Evolutionary conservation across 83 land plant genomes (phyloP).

Genomic region (Picea engelmannii): DNA sequence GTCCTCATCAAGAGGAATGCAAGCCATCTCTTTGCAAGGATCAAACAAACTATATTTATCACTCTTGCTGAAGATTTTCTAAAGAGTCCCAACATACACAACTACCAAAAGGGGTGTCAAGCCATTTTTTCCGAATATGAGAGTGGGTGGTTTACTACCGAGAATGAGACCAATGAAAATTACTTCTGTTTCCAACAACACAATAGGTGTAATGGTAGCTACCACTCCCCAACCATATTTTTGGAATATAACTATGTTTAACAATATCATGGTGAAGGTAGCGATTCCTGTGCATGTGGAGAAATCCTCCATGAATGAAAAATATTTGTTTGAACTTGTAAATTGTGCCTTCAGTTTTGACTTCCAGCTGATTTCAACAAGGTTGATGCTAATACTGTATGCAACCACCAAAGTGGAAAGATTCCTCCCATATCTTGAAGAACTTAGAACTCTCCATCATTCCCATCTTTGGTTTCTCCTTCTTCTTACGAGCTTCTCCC

Average conservation of each 20-base stretch:
- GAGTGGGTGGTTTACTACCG: conserved; percentile 81
- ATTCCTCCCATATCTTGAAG: too few species aligned
- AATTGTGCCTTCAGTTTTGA: conserved; percentile 97
- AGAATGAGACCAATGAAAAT: conserved; percentile 93
- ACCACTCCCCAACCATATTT: conserved; percentile 99
- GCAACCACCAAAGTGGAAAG: conserved; percentile 95
- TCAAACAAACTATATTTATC: conserved; percentile 99
- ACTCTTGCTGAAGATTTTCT: conserved; percentile 98
- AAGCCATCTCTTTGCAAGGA: conserved; percentile 99
- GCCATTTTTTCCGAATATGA: conserved; percentile 70
- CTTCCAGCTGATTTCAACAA: conserved; percentile 99
- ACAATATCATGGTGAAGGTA: conserved; percentile 97
- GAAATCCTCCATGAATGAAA: conserved; percentile 99
- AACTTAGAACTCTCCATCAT: conserved; percentile 93
- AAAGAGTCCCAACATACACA: conserved; percentile 97
- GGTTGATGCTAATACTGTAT: conserved; percentile 96
- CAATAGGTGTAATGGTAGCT: conserved; percentile 92
- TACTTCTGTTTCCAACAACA: conserved; percentile 89
- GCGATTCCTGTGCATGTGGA: conserved; percentile 95
- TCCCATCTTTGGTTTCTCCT: conserved; percentile 91
- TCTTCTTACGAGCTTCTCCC: too few species aligned
- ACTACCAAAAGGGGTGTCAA: conserved; percentile 98
- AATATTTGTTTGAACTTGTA: conserved; percentile 94
- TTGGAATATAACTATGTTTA: conserved; percentile 78
- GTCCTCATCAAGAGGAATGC: conserved; percentile 97